Conservation (phyloP, 495 filamentous ascomycete genomes). For the Tuber borchii region DNA sequence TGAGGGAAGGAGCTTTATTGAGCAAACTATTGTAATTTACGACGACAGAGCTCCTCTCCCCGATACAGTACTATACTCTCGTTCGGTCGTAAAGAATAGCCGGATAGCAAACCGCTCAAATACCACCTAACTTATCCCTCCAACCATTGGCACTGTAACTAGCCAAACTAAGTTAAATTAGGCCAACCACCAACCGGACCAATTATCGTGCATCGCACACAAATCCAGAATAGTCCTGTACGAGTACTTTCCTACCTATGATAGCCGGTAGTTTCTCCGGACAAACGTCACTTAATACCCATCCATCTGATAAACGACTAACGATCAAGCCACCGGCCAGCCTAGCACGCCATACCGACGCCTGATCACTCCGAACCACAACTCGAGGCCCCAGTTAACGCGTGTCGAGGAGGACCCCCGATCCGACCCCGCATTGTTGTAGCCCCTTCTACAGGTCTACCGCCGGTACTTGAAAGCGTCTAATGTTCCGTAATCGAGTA, state of each 20-base stretch:
- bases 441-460: not conserved
- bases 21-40: not conserved
- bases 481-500: no score
- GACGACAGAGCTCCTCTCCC: not conserved
- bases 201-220: not conserved
- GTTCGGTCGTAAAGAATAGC: not conserved
- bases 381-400: not conserved
- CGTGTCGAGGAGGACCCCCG: not conserved
- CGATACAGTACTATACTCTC: not conserved
- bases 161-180: not conserved
- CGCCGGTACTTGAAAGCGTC: not conserved
- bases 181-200: not conserved
- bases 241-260: not conserved
- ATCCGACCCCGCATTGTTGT: not conserved
- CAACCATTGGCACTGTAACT: not conserved
- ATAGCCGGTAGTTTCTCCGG: not conserved
- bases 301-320: not conserved
- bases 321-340: not conserved
- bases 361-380: not conserved
- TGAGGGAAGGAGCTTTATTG: no score
- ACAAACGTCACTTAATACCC: not conserved
- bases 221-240: not conserved
- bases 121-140: not conserved
- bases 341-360: not conserved
- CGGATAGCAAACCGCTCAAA: not conserved